These are phyloP conservation scores for Cystobasidium slooffiae DNA, from an alignment of 1,284 basidiomycete genomes.

Conservation along the genomic window DNA sequence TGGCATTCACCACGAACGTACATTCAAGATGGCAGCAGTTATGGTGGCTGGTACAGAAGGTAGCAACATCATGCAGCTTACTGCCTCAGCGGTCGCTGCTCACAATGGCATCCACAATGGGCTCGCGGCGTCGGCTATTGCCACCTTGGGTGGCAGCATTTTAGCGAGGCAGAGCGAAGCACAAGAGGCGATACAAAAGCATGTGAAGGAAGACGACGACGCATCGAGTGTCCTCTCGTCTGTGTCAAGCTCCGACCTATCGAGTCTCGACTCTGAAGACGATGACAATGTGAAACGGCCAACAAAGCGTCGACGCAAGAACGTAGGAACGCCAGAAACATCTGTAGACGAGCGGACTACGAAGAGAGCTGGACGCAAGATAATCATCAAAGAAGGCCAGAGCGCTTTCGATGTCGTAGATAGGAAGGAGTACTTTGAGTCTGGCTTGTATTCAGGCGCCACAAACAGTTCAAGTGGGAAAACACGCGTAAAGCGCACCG, in stretches of 20 bases:
- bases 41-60: not conserved
- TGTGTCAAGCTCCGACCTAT: slow-evolving; percentile 21
- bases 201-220: not conserved
- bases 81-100: not conserved
- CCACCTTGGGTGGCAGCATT: too few relatives aligned
- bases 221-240: slow-evolving; percentile 36
- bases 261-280: not conserved
- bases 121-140: not conserved
- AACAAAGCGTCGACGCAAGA: slow-evolving; percentile 28
- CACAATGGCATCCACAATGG: not conserved
- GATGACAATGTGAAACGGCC: slow-evolving; percentile 5
- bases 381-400: not conserved
- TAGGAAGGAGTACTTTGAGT: slow-evolving; percentile 34
- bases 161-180: not conserved
- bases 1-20: not conserved
- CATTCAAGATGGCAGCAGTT: not conserved
- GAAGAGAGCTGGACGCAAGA: slow-evolving; percentile 27
- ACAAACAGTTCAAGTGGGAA: not conserved
- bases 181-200: too few relatives aligned
- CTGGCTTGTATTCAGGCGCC: slow-evolving; percentile 37
- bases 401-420: slow-evolving; percentile 27
- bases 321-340: slow-evolving; percentile 33
- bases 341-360: slow-evolving; percentile 21
- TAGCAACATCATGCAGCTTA: not conserved
- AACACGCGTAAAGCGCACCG: slow-evolving; percentile 12